Percentiles rank a stretch among this genome's conserved stretches.
Conservation (phyloP, 2,329 filamentous ascomycete species). For the Herpotrichia juniperi region DNA sequence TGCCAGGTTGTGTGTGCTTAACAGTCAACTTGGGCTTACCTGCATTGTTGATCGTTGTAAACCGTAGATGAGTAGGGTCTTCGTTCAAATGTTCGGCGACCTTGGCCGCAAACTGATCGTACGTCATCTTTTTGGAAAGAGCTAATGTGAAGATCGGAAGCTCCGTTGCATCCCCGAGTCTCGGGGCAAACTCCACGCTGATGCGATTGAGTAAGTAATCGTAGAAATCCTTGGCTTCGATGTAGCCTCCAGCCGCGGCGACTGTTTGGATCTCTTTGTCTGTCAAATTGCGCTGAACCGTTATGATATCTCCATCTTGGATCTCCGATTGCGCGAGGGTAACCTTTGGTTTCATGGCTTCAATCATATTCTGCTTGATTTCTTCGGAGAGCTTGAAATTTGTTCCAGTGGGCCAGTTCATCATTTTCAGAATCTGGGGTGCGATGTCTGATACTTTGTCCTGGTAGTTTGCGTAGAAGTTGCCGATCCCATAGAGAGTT, state of each 20-base stretch:
- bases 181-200: conserved; percentile 76
- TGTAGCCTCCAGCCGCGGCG: conserved; percentile 52
- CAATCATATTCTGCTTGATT: conserved; percentile 98
- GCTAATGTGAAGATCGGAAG: conserved; percentile 75
- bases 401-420: conserved; percentile 84
- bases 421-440: conserved; percentile 76
- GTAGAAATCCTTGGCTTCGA: conserved; percentile 84
- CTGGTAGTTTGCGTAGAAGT: conserved; percentile 85
- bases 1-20: conserved; percentile 73
- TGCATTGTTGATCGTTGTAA: conserved; percentile 83
- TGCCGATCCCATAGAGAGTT: conserved; percentile 74
- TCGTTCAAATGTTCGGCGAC: conserved; percentile 79
- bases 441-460: conserved; percentile 88
- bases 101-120: conserved; percentile 84
- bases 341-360: conserved; percentile 88
- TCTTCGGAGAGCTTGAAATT: conserved; percentile 85
- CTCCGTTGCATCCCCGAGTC: conserved; percentile 60
- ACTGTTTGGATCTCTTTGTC: conserved; percentile 52
- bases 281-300: conserved; percentile 75
- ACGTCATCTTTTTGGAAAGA: conserved; percentile 86
- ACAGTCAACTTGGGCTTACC: conserved; percentile 80
- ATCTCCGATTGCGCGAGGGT: conserved; percentile 90
- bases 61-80: conserved; percentile 85
- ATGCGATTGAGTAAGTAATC: conserved; percentile 90
- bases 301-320: conserved; percentile 95